These are phyloP conservation scores for Posidonia australis DNA, from an alignment of 106 monocot species.

Conservation along the genomic window DNA sequence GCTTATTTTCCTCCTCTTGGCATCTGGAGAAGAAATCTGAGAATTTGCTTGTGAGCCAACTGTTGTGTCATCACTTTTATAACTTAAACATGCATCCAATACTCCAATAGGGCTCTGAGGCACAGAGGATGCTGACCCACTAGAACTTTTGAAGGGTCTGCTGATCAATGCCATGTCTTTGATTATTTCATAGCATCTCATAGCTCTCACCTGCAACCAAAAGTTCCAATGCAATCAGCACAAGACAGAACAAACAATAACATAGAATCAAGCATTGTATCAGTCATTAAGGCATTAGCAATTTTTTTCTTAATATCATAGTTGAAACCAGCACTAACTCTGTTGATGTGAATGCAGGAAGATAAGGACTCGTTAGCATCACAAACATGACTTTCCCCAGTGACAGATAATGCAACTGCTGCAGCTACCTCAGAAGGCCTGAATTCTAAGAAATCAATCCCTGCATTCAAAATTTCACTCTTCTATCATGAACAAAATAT, in stretches of 20 bases:
- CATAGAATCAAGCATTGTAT: neutral
- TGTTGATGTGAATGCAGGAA: conserved; percentile 38
- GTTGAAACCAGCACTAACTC: conserved; percentile 21
- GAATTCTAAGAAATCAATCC: conserved; percentile 56
- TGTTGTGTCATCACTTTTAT: conserved; percentile 45
- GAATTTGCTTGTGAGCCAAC: conserved; percentile 30
- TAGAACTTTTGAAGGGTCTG: conserved; percentile 15
- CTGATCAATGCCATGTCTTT: conserved; percentile 27
- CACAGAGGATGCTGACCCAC: conserved; percentile 24
- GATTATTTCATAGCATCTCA: conserved; percentile 57
- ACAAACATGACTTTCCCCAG: conserved; percentile 18
- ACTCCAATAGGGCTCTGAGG: conserved; percentile 82
- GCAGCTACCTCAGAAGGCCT: conserved; percentile 78
- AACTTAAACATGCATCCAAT: conserved; percentile 64
- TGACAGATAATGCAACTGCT: conserved; percentile 37
- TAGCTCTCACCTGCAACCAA: conserved; percentile 55
- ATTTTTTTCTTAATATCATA: neutral
- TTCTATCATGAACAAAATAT: neutral
- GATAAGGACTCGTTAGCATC: conserved; percentile 33
- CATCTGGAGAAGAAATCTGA: conserved; percentile 26
- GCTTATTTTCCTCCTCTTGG: conserved; percentile 57
- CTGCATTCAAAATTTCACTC: conserved; percentile 27
- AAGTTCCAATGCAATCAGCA: neutral
- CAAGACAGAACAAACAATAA: neutral
- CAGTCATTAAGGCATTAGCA: neutral